phyloP scores from a whole-genome alignment of 169 alveolate species.

The Babesia ovis region DNA sequence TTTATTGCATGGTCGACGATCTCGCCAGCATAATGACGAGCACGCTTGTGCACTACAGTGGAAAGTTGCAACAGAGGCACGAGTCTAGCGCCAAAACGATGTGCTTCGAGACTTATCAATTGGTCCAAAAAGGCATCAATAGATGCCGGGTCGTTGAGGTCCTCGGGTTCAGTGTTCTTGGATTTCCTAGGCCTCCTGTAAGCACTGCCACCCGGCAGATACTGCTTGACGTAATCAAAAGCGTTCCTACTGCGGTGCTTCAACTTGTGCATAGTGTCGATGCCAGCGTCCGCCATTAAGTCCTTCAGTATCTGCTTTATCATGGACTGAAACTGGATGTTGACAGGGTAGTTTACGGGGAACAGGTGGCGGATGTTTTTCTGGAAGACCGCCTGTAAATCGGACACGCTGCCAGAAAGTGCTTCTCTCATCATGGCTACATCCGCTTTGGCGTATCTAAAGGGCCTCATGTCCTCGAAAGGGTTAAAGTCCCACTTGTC shows the following conservation, averaged over 20 bases:
- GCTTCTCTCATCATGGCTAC: not conserved
- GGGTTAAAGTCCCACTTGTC: conserved; percentile 12
- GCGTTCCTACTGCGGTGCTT: conserved; percentile 1
- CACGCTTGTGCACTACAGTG: not conserved
- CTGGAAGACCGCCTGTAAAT: not conserved
- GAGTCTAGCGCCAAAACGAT: not conserved
- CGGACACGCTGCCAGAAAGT: not conserved
- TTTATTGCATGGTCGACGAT: conserved; percentile 3
- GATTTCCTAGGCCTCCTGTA: not conserved
- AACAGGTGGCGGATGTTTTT: not conserved
- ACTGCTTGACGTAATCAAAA: conserved; percentile 20
- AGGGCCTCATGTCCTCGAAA: not conserved
- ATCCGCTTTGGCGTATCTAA: not conserved
- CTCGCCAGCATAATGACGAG: not conserved
- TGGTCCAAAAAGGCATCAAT: conserved; percentile 15
- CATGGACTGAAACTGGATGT: conserved; percentile 7
- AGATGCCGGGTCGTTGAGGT: not conserved
- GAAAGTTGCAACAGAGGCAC: not conserved
- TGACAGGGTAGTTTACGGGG: not conserved
- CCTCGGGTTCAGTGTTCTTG: not conserved
- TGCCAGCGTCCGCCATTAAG: conserved; percentile 24
- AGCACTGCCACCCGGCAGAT: not conserved
- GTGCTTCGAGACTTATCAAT: conserved; percentile 2
- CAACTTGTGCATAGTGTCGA: conserved; percentile 36
- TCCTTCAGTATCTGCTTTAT: conserved; percentile 15